These are phyloP conservation scores for Sanguinoderma infundibulare DNA, from an alignment of 1,284 basidiomycete species.

Conservation along the genomic window DNA sequence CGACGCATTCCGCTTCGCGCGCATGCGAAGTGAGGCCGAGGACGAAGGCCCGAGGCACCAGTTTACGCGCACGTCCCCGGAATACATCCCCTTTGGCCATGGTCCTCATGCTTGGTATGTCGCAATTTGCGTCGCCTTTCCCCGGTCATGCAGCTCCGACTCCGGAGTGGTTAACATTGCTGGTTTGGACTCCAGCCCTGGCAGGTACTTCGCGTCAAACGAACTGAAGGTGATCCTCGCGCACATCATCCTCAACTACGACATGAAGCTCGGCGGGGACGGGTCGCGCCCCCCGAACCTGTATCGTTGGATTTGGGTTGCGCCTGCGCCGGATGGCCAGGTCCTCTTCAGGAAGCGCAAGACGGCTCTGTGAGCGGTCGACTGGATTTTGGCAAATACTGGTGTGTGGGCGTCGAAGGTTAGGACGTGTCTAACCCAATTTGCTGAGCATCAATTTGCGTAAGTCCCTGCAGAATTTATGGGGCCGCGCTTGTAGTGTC, in stretches of 20 bases:
- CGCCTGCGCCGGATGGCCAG: constrained; percentile 4
- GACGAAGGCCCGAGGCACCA: constrained; percentile 29
- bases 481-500: no score
- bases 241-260: constrained; percentile 48
- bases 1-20: constrained; percentile 49
- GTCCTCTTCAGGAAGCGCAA: constrained; percentile 15
- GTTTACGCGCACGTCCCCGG: constrained; percentile 26
- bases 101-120: constrained; percentile 8
- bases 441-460: no score
- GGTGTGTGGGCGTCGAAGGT: no score
- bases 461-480: no score
- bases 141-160: background rate
- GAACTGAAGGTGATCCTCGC: constrained; percentile 51
- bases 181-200: constrained; percentile 36
- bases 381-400: no score
- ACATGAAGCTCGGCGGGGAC: constrained; percentile 44
- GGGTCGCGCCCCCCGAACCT: constrained; percentile 29
- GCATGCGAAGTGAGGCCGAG: constrained; percentile 32
- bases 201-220: constrained; percentile 50
- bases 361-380: constrained; percentile 9
- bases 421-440: no score
- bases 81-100: constrained; percentile 33
- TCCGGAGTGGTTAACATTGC: no score
- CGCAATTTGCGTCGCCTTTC: background rate
- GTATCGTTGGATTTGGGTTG: background rate